phyloP scores from a whole-genome alignment of 768 basidiomycete genomes.

The Podaxis carcinomalis region DNA sequence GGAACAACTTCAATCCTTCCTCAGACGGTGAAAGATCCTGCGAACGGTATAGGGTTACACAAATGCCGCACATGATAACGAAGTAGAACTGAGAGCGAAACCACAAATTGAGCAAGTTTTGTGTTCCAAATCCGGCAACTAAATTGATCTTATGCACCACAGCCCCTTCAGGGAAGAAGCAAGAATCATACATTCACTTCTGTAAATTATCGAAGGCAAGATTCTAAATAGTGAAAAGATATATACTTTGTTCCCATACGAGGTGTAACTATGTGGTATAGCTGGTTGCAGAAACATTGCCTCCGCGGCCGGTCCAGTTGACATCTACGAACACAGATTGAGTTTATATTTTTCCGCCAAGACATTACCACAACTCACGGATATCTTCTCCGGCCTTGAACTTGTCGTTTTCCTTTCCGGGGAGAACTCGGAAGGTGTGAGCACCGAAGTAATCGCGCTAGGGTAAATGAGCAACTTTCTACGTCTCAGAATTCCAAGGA shows the following conservation, averaged over 20 bases:
- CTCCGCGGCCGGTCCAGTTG: slow-evolving; percentile 99
- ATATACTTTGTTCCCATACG: background rate
- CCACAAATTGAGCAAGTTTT: background rate
- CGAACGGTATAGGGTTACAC: background rate
- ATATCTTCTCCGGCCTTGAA: slow-evolving; percentile 83
- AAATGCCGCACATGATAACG: slow-evolving; percentile 10
- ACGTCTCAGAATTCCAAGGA: background rate
- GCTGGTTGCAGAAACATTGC: slow-evolving; percentile 85
- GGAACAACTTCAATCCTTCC: background rate
- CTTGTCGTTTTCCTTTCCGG: slow-evolving; percentile 84
- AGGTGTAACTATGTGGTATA: slow-evolving; percentile 53
- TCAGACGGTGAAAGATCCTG: background rate
- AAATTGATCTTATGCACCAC: background rate
- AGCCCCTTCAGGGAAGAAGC: slow-evolving; percentile 4
- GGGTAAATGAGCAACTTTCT: background rate
- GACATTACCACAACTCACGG: slow-evolving; percentile 49
- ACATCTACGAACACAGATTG: slow-evolving; percentile 53
- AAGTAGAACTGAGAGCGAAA: background rate
- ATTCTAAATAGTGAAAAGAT: slow-evolving; percentile 1
- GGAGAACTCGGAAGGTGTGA: slow-evolving; percentile 93
- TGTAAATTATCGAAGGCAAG: background rate
- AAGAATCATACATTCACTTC: background rate
- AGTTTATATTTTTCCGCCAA: background rate
- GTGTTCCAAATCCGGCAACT: background rate
- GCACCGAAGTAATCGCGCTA: slow-evolving; percentile 99